Percentiles rank a stretch among this genome's conserved stretches.
These are phyloP conservation scores for Mycena pura DNA, from an alignment of 768 basidiomycete genomes.

Conservation along the genomic window DNA sequence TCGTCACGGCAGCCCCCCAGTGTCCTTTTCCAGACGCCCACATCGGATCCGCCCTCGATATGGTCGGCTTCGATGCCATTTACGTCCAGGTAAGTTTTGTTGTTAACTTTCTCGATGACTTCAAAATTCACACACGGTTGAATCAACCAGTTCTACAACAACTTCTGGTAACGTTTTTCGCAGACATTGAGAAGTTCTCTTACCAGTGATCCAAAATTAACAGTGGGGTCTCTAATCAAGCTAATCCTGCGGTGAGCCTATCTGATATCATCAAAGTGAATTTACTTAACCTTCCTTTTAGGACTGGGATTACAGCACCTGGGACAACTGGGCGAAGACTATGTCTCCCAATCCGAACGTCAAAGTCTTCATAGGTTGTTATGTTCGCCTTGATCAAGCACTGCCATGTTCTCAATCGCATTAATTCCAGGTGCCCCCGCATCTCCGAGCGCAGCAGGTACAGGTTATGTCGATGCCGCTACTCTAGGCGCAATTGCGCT, in stretches of 20 bases:
- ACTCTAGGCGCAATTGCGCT: constrained; percentile 51
- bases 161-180: constrained; percentile 54
- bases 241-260: background rate
- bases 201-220: background rate
- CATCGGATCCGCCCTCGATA: constrained; percentile 62
- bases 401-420: no score
- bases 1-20: constrained; percentile 63
- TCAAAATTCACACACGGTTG: constrained; percentile 9
- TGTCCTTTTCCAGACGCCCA: constrained; percentile 76
- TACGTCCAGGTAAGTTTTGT: constrained; percentile 75
- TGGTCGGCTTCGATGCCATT: constrained; percentile 70
- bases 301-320: constrained; percentile 51
- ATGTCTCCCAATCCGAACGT: constrained; percentile 60
- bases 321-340: constrained; percentile 70
- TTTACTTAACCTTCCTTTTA: no score
- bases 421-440: constrained; percentile 61
- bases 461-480: constrained; percentile 55
- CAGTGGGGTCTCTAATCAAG: background rate
- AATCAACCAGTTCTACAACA: constrained; percentile 48
- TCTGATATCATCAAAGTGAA: background rate
- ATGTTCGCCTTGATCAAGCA: no score
- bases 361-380: constrained; percentile 64
- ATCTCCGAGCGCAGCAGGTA: constrained; percentile 50
- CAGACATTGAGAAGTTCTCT: background rate
- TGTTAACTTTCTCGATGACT: background rate